Base-by-base conservation (phyloP, 108 stramenopile species). In the Nitzschia sp. region DNA sequence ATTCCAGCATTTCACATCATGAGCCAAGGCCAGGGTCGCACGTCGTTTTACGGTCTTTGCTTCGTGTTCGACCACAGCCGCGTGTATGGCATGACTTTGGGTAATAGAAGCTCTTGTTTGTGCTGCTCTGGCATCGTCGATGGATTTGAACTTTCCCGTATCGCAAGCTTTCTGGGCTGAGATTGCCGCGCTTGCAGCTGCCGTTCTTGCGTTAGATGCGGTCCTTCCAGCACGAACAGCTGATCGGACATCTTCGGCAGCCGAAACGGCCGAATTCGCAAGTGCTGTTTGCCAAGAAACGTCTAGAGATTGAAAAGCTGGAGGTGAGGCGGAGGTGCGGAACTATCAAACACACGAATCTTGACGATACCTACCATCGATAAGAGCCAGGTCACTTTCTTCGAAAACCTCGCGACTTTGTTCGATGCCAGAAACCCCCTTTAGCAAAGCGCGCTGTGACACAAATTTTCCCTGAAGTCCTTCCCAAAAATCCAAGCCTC, bases 1-100 rank as follows among this genome's bases (percentile, higher is more conserved):
- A 77, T 94, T 94, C 93, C 93, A 94, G 63, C 78, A 83, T 66
- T 85, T 87, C 26, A 94, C 90, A 72, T 94, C 93, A 58, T 94
- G 84, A 8, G 93, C 90, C 45, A 94, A 68, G 6, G 90, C 85
- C 17, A 94, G 63, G 16, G 89, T 81, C n/a, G 88, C 85, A 28
- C 83, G 63, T 19, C 87, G 71, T 66, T 89, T 91, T 27, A 84
- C 90, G 19, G 87, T 72, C 35, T 80, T 81, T 23, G 93, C 86
- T 77, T 94, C 93, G 69, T 94, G 87, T 48, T 91, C 93, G 21
- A 94, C 85, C 8, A 94, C 93, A 15, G 93, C 79, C 9, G 93
- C 85, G 66, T 94, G 93, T 31, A 94, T 83, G 5, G 89, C 93
- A 70, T 89, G 93, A 57, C 86, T 90, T 48, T 94, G 83, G 0